Base-by-base conservation (phyloP, 192 early-diverging fungal genomes). In the Fimicolochytrium jonesii region DNA sequence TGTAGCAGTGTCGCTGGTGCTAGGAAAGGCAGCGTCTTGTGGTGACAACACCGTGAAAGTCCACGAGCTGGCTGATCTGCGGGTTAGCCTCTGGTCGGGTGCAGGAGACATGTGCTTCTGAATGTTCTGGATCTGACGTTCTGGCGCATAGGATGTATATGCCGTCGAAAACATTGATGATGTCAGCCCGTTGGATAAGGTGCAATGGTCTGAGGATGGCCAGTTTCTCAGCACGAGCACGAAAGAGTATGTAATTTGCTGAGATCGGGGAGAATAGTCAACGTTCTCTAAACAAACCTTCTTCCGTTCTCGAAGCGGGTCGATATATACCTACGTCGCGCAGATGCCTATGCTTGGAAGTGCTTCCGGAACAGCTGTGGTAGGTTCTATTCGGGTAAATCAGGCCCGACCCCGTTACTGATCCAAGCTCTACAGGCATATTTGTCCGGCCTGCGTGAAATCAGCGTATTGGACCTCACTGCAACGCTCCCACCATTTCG, bases 141-240 rank as follows among this genome's bases (percentile, higher is more conserved):
- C n/a, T n/a, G n/a, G n/a, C n/a, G n/a, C n/a, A n/a, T 3, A 68
- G 59, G 79, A 81, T 53, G 69, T 80, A 6, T 77, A 68, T 28
- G 74, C 70, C 22, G 68, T 80, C 28, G 60, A 81, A n/a, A 63
- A 47, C 2, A n/a, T 81, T 33, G 79, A 81, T 29, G 79, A 81
- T 23, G 47, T 69, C 13, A 68, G 73, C 33, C 51, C 41, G 3
- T 32, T 74, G 25, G 66, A 72, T 32, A 39, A 49, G 25, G 31
- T 75, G 46, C 64, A 73, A 35, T 81, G 72, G 77, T 75, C 70
- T 18, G 69, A 66, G 10, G 79, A 81, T 56, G 79, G 79, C 4
- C 68, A 71, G 50, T 81, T 78, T 53, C 46, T 81, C 31, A 59
- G 76, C 25, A 68, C 67, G 23, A 64, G 66, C 39, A 78, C 79